Evolutionary conservation across 345 rosid genomes (phyloP), one percentile per base, ranked within the genome.

Genomic region (Trapa incisa): DNA sequence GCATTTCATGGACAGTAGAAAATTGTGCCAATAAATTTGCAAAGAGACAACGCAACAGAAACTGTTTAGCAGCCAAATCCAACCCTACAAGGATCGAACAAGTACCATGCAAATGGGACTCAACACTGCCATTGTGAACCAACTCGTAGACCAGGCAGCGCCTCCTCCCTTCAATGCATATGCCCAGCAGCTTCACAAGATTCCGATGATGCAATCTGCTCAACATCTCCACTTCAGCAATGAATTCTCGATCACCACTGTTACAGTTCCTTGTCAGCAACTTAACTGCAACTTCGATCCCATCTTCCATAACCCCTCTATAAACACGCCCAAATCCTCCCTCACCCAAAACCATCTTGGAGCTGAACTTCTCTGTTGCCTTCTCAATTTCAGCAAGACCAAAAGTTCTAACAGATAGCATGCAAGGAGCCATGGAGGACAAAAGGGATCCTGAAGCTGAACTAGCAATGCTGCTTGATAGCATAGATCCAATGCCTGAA

Each of bases 291-390:
- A 82, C 77, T 82, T 89, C 97, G 52, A 76, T 80, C 82, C 86
- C 90, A 80, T 91, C 88, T 61, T 86, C 97, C 86, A 85, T 76
- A 65, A 64, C 74, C 65, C 97, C 99, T 65, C 17, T 77, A 73
- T 86, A 95, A 69, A 95, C 99, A 70, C 97, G 87, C 66, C 99
- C 99, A 84, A 95, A 95, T 70, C 99, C 99, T 43, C 99, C 99
- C 80, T 91, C 96, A 35, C 99, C 99, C 73, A 95, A 85, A 73
- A 95, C 79, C 79, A 84, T 85, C 73, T 71, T 82, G 15, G 96
- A 84, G 83, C 92, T 91, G 81, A 95, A 95, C 74, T 80, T 89
- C 33, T 87, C 89, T 39, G 99, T 95, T 53, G 94, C 99, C 76
- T 76, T 86, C 81, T 89, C 94, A 48, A 95, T 83, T 81, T 91